These are phyloP conservation scores for Oemleria cerasiformis DNA, from an alignment of 306 rosid species.

Conservation along the genomic window DNA sequence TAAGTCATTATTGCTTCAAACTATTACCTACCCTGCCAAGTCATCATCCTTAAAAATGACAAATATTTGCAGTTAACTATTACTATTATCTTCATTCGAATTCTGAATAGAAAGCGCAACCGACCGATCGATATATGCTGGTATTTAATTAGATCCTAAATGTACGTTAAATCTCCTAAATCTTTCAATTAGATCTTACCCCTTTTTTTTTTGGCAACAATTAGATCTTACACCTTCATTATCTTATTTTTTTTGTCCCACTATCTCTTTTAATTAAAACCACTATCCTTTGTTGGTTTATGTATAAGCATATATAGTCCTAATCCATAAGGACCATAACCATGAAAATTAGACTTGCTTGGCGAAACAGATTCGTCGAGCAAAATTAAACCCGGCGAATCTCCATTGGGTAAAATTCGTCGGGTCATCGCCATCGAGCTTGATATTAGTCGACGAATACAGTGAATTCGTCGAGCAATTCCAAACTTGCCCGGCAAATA, in stretches of 20 bases:
- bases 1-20: not conserved
- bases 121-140: not conserved
- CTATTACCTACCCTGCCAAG: not conserved
- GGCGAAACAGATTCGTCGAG: no score
- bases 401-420: no score
- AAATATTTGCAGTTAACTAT: not conserved
- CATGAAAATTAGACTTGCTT: no score
- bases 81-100: not conserved
- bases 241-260: not conserved
- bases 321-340: no score
- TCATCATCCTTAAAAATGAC: not conserved
- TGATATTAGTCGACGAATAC: no score
- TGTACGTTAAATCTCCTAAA: not conserved
- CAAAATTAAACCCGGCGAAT: no score
- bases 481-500: no score
- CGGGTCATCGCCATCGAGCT: no score
- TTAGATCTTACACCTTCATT: not conserved
- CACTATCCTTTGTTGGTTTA: not conserved
- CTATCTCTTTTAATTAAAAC: not conserved
- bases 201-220: no score
- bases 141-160: not conserved
- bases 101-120: no score
- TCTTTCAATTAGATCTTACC: not conserved
- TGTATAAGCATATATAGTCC: no score
- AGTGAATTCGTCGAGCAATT: no score